A percentile compares a stretch with the other conserved stretches of the same genome.
Conservation (phyloP, 495 filamentous ascomycete genomes). For the Podospora pseudoanserina region DNA sequence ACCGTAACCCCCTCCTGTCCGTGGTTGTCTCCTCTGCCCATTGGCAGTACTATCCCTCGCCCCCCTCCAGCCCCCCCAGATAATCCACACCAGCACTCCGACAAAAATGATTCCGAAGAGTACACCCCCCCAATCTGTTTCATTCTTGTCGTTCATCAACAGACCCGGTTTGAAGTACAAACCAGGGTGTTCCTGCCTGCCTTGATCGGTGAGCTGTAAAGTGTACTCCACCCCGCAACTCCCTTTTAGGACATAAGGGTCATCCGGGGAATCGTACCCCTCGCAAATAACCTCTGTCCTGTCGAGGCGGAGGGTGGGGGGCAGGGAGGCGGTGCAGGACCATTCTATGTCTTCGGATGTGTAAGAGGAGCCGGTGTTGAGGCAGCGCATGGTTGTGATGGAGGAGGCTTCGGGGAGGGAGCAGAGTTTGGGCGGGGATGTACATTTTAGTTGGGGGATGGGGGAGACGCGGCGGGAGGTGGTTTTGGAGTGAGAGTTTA, state of each 20-base stretch:
- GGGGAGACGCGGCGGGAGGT: conserved; percentile 71
- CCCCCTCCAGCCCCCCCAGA: conserved; percentile 41
- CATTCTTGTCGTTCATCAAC: not conserved
- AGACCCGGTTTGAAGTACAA: no score
- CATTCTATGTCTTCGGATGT: conserved; percentile 73
- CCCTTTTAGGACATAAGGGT: conserved; percentile 80
- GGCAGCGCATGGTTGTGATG: conserved; percentile 81
- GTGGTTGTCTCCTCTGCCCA: not conserved
- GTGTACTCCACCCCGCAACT: conserved; percentile 93
- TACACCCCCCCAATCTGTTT: conserved; percentile 21
- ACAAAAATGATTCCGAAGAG: conserved; percentile 41
- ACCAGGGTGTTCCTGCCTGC: conserved; percentile 36
- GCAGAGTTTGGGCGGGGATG: conserved; percentile 59
- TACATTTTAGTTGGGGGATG: conserved; percentile 78
- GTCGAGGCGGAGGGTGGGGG: conserved; percentile 81
- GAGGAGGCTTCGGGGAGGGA: conserved; percentile 51
- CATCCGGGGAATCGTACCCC: conserved; percentile 71
- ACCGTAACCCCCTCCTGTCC: conserved; percentile 28
- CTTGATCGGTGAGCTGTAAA: conserved; percentile 77
- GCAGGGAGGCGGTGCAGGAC: conserved; percentile 77
- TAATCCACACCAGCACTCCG: conserved; percentile 48
- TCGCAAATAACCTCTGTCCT: conserved; percentile 91
- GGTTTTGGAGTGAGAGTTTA: conserved; percentile 59
- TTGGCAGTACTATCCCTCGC: conserved; percentile 2
- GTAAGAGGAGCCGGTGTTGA: conserved; percentile 72